Conservation (phyloP, 2,329 filamentous ascomycete species). For the Rhinocladiella similis region DNA sequence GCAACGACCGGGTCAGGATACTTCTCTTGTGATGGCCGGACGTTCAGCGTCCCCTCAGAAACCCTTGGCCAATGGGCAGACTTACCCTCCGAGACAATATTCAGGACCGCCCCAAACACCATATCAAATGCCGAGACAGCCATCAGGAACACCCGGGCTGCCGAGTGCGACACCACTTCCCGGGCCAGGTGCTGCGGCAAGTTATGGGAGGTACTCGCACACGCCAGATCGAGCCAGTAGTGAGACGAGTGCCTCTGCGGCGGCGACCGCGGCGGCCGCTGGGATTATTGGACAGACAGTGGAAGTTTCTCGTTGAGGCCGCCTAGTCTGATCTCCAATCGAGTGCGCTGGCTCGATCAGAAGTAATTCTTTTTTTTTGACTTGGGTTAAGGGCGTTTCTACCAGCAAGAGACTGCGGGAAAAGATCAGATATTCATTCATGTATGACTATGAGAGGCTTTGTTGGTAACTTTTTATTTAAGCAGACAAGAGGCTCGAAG, state of each 20-base stretch:
- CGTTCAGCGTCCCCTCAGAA: constrained; percentile 26
- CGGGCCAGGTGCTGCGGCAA: background rate
- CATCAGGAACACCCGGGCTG: constrained; percentile 13
- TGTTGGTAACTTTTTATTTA: background rate
- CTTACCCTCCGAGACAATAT: constrained; percentile 13
- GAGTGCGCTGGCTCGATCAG: background rate
- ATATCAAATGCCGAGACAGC: constrained; percentile 15
- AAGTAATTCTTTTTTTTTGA: background rate
- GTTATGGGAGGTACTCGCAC: constrained; percentile 9
- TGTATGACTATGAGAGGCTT: background rate
- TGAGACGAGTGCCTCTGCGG: background rate
- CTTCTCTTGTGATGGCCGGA: constrained; percentile 4
- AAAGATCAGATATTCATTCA: background rate
- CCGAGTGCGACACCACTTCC: constrained; percentile 1
- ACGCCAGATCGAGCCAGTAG: background rate
- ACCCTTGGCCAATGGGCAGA: constrained; percentile 26
- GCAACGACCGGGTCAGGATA: constrained; percentile 30
- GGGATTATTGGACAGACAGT: constrained; percentile 9
- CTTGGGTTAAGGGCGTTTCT: background rate
- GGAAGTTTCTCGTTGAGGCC: constrained; percentile 17
- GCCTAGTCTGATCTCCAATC: background rate
- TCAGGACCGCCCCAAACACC: constrained; percentile 12
- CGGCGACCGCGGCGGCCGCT: constrained; percentile 1
- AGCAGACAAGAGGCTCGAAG: background rate
- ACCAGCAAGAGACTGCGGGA: too few species aligned